phyloP scores from a whole-genome alignment of 164 flowering plant species.

The Santalum album region DNA sequence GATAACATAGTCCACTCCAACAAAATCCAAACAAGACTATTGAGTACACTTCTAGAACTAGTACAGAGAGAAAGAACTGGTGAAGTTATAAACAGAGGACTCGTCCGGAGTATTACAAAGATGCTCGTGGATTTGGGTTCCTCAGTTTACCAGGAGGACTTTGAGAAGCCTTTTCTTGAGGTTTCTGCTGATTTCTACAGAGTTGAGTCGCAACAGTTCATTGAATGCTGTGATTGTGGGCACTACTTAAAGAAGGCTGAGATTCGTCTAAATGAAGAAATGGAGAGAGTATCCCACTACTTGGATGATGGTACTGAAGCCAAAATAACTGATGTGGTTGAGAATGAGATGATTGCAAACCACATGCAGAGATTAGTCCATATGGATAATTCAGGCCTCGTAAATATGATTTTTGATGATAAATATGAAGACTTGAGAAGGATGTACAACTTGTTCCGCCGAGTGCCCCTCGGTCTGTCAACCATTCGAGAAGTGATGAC shows the following conservation, averaged over 20 bases:
- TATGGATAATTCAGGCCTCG: slow-evolving; percentile 93
- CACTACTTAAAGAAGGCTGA: slow-evolving; percentile 76
- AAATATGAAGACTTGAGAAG: slow-evolving; percentile 81
- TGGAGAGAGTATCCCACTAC: slow-evolving; percentile 74
- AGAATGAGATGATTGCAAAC: slow-evolving; percentile 90
- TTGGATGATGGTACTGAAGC: slow-evolving; percentile 60
- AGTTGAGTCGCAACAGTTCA: slow-evolving; percentile 71
- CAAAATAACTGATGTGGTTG: slow-evolving; percentile 80
- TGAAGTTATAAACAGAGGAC: slow-evolving; percentile 72
- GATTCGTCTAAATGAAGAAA: slow-evolving; percentile 74
- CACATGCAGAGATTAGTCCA: slow-evolving; percentile 85
- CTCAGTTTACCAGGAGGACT: slow-evolving; percentile 71
- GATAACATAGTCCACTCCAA: slow-evolving; percentile 59
- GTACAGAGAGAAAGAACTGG: slow-evolving; percentile 64
- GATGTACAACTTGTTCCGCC: slow-evolving; percentile 73
- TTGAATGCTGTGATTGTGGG: slow-evolving; percentile 82
- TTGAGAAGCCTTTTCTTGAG: slow-evolving; percentile 73
- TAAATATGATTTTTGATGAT: slow-evolving; percentile 86
- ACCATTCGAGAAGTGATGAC: slow-evolving; percentile 83
- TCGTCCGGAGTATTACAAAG: slow-evolving; percentile 73
- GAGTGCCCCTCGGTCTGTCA: slow-evolving; percentile 69
- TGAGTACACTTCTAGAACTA: slow-evolving; percentile 63
- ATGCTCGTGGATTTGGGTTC: slow-evolving; percentile 83
- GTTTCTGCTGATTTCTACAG: slow-evolving; percentile 69
- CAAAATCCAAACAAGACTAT: slow-evolving; percentile 64